Conservation (phyloP, 2,329 filamentous ascomycete species). For the Fusarium foetens region DNA sequence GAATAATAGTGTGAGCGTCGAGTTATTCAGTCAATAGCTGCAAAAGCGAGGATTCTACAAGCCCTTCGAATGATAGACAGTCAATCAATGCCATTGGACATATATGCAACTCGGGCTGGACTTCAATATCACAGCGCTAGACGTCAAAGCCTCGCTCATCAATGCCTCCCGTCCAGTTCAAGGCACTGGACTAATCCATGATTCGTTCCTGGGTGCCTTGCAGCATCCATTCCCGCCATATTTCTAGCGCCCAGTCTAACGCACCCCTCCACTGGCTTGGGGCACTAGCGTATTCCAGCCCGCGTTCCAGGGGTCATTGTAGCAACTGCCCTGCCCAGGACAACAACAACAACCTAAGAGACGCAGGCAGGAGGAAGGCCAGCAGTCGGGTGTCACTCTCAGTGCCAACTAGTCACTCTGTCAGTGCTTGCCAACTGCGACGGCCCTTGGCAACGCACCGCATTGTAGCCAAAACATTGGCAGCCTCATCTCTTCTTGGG, state of each 20-base stretch:
- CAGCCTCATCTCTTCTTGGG: constrained; percentile 42
- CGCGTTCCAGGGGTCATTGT: constrained; percentile 28
- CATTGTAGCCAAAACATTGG: constrained; percentile 34
- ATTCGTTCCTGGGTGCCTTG: constrained; percentile 39
- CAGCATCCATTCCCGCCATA: constrained; percentile 23
- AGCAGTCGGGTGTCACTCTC: neutral
- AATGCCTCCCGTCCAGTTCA: constrained; percentile 13
- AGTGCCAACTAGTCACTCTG: neutral
- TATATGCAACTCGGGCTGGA: neutral
- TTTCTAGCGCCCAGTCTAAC: constrained; percentile 26
- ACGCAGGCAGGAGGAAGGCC: neutral
- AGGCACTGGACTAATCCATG: constrained; percentile 16
- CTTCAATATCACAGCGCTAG: constrained; percentile 19
- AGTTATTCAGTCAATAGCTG: neutral
- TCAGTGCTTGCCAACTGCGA: constrained; percentile 29
- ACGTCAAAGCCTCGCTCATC: neutral
- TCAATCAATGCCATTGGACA: constrained; percentile 1
- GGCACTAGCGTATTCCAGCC: constrained; percentile 20
- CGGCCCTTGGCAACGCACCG: constrained; percentile 16
- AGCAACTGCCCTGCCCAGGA: neutral
- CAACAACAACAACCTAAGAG: neutral
- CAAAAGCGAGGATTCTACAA: neutral
- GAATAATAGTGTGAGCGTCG: neutral
- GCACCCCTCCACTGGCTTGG: constrained; percentile 26
- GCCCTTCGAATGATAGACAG: neutral